Conservation (phyloP, 495 filamentous ascomycete genomes). For the Podospora pseudocomata region DNA sequence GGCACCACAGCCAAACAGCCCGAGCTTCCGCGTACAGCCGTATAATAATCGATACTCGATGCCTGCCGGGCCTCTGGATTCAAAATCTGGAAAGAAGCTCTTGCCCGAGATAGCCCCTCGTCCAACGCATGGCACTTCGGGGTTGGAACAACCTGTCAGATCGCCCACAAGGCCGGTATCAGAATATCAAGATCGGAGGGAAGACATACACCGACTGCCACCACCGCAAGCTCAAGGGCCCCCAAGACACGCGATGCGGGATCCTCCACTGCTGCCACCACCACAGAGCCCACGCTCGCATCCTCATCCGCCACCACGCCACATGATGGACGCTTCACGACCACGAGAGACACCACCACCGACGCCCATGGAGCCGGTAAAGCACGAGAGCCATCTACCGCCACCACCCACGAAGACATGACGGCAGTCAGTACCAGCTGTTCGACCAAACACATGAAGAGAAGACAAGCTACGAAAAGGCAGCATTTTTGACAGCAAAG, state of each 20-base stretch:
- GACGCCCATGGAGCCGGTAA: constrained; percentile 8
- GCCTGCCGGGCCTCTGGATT: not conserved
- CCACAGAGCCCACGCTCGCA: constrained; percentile 22
- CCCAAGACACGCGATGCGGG: not conserved
- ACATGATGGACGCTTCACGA: constrained; percentile 10
- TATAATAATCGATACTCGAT: not conserved
- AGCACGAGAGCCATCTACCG: constrained; percentile 14
- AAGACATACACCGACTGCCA: constrained; percentile 11
- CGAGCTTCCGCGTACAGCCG: constrained; percentile 5
- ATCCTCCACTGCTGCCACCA: constrained; percentile 15
- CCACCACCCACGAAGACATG: constrained; percentile 12
- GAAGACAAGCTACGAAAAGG: not conserved
- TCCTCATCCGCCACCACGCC: not conserved
- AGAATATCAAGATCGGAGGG: constrained; percentile 18
- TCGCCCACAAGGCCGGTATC: constrained; percentile 8
- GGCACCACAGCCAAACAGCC: constrained; percentile 27
- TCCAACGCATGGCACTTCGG: constrained; percentile 8
- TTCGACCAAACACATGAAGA: too few species aligned
- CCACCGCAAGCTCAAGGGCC: not conserved
- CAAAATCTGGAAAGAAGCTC: constrained; percentile 9
- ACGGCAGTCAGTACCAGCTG: not conserved
- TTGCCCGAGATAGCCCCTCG: constrained; percentile 22
- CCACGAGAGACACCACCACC: constrained; percentile 17
- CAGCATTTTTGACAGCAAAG: not conserved
- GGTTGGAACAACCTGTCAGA: not conserved